A percentile compares a stretch with the other conserved stretches of the same genome.
Conservation (phyloP, 2,329 filamentous ascomycete genomes). For the Cladorrhinum sp. region DNA sequence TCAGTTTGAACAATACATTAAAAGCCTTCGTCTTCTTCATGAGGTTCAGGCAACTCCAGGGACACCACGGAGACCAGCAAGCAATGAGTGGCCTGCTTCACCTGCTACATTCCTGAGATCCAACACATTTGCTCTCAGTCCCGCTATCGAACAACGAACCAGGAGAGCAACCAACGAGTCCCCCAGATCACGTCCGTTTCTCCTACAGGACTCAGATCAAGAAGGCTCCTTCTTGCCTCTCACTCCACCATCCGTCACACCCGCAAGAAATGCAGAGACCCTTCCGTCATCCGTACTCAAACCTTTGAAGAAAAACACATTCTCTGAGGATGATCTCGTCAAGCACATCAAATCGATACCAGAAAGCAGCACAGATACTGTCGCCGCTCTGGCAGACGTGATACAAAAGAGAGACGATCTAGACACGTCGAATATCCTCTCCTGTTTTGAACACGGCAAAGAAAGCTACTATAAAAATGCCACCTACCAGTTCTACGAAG, state of each 20-base stretch:
- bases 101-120: not conserved
- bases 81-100: slow-evolving; percentile 1
- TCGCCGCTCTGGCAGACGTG: slow-evolving; percentile 37
- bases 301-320: slow-evolving; percentile 20
- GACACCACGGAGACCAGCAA: not conserved
- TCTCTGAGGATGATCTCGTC: slow-evolving; percentile 44
- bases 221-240: slow-evolving; percentile 17
- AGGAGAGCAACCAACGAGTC: slow-evolving; percentile 7
- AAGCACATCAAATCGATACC: slow-evolving; percentile 37
- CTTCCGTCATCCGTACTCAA: slow-evolving; percentile 41
- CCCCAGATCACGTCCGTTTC: slow-evolving; percentile 8
- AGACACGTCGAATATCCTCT: slow-evolving; percentile 32
- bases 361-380: slow-evolving; percentile 41
- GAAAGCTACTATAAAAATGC: slow-evolving; percentile 43
- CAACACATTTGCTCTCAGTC: not conserved
- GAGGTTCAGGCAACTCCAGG: slow-evolving; percentile 13
- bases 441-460: slow-evolving; percentile 29
- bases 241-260: slow-evolving; percentile 42
- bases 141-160: not conserved
- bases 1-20: slow-evolving; percentile 25
- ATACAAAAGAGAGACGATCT: slow-evolving; percentile 35
- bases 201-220: slow-evolving; percentile 15
- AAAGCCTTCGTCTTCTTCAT: slow-evolving; percentile 21
- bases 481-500: slow-evolving; percentile 57
- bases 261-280: slow-evolving; percentile 49